phyloP scores from a whole-genome alignment of 768 basidiomycete species.

The Coprinopsis sp. region DNA sequence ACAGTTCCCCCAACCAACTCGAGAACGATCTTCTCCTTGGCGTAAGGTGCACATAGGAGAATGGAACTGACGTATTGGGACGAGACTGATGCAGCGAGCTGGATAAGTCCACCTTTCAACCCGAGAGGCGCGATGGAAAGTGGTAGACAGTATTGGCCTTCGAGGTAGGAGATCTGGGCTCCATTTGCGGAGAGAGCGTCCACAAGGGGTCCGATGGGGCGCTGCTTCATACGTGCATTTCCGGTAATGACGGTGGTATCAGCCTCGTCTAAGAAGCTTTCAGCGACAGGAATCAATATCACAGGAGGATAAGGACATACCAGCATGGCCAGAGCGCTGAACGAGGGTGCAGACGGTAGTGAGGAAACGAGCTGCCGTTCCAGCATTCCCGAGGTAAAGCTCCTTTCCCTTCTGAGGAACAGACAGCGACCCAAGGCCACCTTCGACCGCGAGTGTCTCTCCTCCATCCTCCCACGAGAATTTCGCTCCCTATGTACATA shows the following conservation, averaged over 20 bases:
- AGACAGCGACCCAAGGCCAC: conserved; percentile 75
- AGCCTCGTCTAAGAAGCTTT: too few species aligned
- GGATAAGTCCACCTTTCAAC: conserved; percentile 74
- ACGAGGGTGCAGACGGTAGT: conserved; percentile 94
- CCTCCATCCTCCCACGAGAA: conserved; percentile 97
- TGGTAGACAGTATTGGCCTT: conserved; percentile 80
- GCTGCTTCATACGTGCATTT: conserved; percentile 98
- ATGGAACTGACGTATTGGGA: conserved; percentile 98
- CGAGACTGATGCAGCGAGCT: conserved; percentile 90
- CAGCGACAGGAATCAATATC: too few species aligned
- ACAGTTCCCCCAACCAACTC: conserved; percentile 92
- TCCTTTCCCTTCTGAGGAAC: conserved; percentile 80
- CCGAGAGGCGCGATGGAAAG: conserved; percentile 82
- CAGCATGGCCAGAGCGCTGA: conserved; percentile 35
- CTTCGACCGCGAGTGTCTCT: conserved; percentile 88
- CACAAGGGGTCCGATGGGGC: conserved; percentile 93
- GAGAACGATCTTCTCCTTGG: conserved; percentile 73
- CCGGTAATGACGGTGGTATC: conserved; percentile 84
- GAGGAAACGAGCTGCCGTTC: conserved; percentile 96
- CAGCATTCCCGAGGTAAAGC: conserved; percentile 94
- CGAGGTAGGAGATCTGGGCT: conserved; percentile 71
- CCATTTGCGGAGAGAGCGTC: conserved; percentile 83
- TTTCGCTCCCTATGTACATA: conserved; percentile 63
- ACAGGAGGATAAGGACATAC: too few species aligned
- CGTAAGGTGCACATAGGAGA: conserved; percentile 94